Percentiles rank a stretch among this genome's conserved stretches.
Evolutionary conservation across 2,329 filamentous ascomycete genomes (phyloP).

Genomic region (Colletotrichum horii): DNA sequence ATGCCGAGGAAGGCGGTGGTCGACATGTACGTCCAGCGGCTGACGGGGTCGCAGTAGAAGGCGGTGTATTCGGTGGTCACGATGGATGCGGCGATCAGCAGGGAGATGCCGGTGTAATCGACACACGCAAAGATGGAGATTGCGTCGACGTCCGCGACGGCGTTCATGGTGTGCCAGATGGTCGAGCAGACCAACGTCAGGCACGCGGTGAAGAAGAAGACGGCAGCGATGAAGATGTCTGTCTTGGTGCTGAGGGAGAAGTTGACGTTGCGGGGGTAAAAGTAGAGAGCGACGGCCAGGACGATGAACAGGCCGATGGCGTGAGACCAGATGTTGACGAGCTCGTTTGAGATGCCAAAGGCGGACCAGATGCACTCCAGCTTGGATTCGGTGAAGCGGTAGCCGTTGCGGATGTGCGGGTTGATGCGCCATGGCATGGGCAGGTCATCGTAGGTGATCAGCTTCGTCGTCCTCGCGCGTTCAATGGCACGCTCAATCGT

Average conservation of each 20-base stretch:
- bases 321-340: slow-evolving; percentile 98
- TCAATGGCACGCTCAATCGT: slow-evolving; percentile 81
- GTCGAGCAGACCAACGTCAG: slow-evolving; percentile 95
- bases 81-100: slow-evolving; percentile 94
- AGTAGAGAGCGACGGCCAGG: slow-evolving; percentile 89
- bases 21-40: slow-evolving; percentile 84
- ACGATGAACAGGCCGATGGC: slow-evolving; percentile 88
- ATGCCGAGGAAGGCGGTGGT: slow-evolving; percentile 82
- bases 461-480: slow-evolving; percentile 77
- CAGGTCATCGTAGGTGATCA: slow-evolving; percentile 88
- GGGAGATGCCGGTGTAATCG: slow-evolving; percentile 96
- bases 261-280: slow-evolving; percentile 87
- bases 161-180: slow-evolving; percentile 99
- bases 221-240: slow-evolving; percentile 87
- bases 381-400: slow-evolving; percentile 93
- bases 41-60: slow-evolving; percentile 94
- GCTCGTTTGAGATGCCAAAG: slow-evolving; percentile 88
- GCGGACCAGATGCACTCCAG: slow-evolving; percentile 85
- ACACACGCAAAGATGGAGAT: slow-evolving; percentile 97
- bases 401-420: slow-evolving; percentile 88
- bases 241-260: slow-evolving; percentile 86
- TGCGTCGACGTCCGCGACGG: slow-evolving; percentile 85
- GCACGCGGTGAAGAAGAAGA: slow-evolving; percentile 96
- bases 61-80: slow-evolving; percentile 98
- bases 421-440: slow-evolving; percentile 94